Evolutionary conservation across 73 alveolate species (phyloP).

Genomic region (Tetrahymena malaccensis): DNA sequence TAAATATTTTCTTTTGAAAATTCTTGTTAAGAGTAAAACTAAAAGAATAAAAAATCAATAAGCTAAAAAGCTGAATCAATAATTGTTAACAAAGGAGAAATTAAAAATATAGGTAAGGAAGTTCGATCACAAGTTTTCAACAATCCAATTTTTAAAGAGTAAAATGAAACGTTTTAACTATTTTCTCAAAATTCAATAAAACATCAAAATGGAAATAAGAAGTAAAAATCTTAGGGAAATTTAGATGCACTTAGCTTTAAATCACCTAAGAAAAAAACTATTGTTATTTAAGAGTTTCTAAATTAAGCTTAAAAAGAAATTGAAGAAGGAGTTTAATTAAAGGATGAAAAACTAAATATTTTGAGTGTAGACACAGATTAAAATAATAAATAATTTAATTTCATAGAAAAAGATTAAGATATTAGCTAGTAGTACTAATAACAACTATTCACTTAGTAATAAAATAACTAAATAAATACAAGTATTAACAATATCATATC

Average conservation of each 20-base stretch:
- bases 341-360: neutral
- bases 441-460: neutral
- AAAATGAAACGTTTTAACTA: neutral
- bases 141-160: neutral
- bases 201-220: neutral
- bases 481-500: neutral
- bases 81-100: neutral
- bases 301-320: neutral
- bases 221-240: neutral
- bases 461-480: neutral
- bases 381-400: too few relatives aligned
- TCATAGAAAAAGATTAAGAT: neutral
- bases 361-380: neutral
- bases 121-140: neutral
- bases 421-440: neutral
- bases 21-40: neutral
- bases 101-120: neutral
- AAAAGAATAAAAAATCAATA: neutral
- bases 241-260: neutral
- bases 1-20: neutral
- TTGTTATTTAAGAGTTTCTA: neutral
- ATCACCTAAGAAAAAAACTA: neutral
- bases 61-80: neutral
- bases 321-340: neutral
- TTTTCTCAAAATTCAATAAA: neutral